Base-by-base conservation (phyloP, 2,329 filamentous ascomycete species). In the Aspergillus sp. region DNA sequence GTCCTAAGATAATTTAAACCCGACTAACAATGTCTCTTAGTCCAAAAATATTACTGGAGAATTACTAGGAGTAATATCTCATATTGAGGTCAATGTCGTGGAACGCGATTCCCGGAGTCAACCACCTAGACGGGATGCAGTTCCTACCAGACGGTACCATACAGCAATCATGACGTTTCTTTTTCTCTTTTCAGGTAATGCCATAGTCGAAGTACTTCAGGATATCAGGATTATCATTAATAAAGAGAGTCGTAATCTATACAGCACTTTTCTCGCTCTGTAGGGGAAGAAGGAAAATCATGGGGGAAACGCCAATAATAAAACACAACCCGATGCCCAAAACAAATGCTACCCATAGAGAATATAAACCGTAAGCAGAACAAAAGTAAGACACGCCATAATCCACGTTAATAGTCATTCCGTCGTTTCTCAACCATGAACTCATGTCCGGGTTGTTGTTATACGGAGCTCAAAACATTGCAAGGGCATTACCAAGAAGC, bases 401-500 rank as follows among this genome's bases (percentile, higher is more conserved):
- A 7, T 35, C n/a, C 37, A 22, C 37, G 19, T 39, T 19, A 22
- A 39, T 5, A 39, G 37, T 22, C 37, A 19, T 39, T 19, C 19
- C 37, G 10, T 39, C 37, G 17, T 39, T 19, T 30, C 12, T 3
- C 17, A 20, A 20, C 22, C 19, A 39, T 39, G 17, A 17, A 17
- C 5, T 35, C 33, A 35, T 9, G 15, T 30, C 25, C 25, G 10
- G 25, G 9, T 30, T 30, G 25, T 30, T 10, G 10, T 30, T 30
- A 30, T 30, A 10, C 3, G 12, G 19, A 27, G 19, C 38, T 60
- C 48, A 68, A 42, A 57, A 41, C 45, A 60, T 44, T 15, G 48
- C 45, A 25, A 61, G 17, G 15, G 49, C 49, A 22, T 52, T 48
- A 43, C 49, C 52, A 15, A 66, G 42, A 20, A 65, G 46, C 37